These are phyloP conservation scores for Phytophthora idaei DNA, from an alignment of 352 stramenopile species.

Conservation along the genomic window DNA sequence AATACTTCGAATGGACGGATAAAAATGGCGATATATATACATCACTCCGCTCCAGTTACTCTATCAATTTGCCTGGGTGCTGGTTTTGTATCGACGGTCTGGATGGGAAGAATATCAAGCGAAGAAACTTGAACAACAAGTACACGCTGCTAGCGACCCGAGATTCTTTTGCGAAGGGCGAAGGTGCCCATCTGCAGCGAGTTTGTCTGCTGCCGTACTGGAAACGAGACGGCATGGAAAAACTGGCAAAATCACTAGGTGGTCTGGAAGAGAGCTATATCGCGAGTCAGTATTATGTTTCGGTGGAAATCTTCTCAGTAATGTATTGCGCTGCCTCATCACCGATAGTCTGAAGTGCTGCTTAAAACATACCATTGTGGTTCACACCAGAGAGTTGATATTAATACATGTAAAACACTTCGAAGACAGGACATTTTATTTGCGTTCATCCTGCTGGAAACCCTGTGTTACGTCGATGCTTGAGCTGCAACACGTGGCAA, in stretches of 20 bases:
- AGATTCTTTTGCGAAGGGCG: neutral
- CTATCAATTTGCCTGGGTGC: neutral
- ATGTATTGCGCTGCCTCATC: neutral
- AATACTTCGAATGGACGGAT: neutral
- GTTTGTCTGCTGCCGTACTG: neutral
- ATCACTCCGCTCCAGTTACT: neutral
- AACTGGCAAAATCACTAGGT: neutral
- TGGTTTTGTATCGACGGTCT: neutral
- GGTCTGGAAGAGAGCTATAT: neutral
- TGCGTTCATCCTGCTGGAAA: neutral
- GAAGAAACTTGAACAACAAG: neutral
- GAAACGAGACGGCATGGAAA: neutral
- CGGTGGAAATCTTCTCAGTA: neutral
- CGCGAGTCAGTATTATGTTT: neutral
- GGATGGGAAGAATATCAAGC: neutral
- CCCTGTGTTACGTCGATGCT: neutral
- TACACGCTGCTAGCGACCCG: neutral
- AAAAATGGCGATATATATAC: neutral
- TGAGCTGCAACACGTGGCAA: neutral
- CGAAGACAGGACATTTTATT: neutral
- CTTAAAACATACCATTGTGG: neutral
- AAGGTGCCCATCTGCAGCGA: neutral
- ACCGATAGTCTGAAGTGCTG: neutral
- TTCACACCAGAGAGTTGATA: neutral
- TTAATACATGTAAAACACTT: neutral